Evolutionary conservation across 2,329 filamentous ascomycete species (phyloP).

Genomic region (Arthrobotrys entomopaga): DNA sequence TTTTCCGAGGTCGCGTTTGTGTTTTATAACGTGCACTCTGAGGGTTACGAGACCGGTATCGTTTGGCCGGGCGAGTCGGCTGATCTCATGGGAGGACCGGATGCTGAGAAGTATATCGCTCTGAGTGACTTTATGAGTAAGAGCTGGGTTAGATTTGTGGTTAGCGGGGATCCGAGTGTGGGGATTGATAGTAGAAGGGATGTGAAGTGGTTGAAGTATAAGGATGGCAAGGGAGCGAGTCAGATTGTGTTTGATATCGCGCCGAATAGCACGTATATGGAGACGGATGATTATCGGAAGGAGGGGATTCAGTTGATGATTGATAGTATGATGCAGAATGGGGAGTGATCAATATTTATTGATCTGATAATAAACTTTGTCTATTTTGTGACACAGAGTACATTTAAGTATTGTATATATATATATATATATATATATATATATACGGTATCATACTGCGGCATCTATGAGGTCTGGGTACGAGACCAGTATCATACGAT

Average conservation of each 20-base stretch:
- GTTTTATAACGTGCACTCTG: conserved; percentile 56
- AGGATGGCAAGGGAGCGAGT: conserved; percentile 57
- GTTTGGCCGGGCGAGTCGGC: background rate
- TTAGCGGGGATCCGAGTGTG: conserved; percentile 4
- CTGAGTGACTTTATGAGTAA: conserved; percentile 23
- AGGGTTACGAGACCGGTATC: background rate
- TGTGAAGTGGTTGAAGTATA: conserved; percentile 60
- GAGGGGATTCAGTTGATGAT: conserved; percentile 60
- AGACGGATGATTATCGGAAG: conserved; percentile 60
- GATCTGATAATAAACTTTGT: too few relatives aligned
- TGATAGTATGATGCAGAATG: conserved; percentile 7
- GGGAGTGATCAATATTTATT: background rate
- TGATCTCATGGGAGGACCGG: background rate
- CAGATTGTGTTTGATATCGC: conserved; percentile 60
- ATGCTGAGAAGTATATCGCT: background rate
- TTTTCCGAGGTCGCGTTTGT: conserved; percentile 64
- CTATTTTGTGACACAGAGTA: too few relatives aligned
- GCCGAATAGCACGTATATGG: conserved; percentile 59
- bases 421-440: too few relatives aligned
- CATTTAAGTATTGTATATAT: too few relatives aligned
- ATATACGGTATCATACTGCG: too few relatives aligned
- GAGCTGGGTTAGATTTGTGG: conserved; percentile 19
- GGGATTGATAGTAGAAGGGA: conserved; percentile 20
- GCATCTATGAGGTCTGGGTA: too few relatives aligned
- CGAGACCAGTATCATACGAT: too few relatives aligned